Base-by-base conservation (phyloP, 1,139 yeast species). In the Yamadazyma dushanensis region DNA sequence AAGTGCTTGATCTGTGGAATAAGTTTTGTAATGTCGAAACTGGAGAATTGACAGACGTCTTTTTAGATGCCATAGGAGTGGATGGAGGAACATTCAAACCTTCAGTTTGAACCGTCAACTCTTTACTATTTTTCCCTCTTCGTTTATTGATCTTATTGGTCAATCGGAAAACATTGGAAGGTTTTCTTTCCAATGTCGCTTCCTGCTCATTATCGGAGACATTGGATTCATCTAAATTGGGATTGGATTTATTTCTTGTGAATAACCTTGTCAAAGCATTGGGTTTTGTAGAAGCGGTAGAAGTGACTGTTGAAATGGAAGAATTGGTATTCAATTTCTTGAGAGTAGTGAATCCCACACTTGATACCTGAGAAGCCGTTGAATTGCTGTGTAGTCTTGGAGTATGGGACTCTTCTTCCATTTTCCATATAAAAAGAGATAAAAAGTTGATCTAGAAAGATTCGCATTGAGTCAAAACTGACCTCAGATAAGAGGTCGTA, bases 291-390 rank as follows among this genome's bases (percentile, higher is more conserved):
- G 49, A 36, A 2, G 32, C 21, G 2, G 22, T 22, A 2, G 50
- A 39, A 1, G 49, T 44, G 1, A 59, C 54, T 13, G 61, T 51
- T 2, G 57, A 45, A 6, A 44, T 53, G 1, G 73, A 66, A 7
- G 58, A 44, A 37, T 63, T 61, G 6, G 73, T 66, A 24, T 51
- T 49, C 21, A 53, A 49, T 40, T 67, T 68, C 44, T 63, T 67
- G 22, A 69, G 45, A 33, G 55, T 68, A 36, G 56, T 66, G 46
- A 69, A 69, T 4, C 71, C 75, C 8, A 69, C 73, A 35, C 65
- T 60, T 2, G 71, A 63, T 3, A 66, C 56, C 33, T 59, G 67
- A 14, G 66, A 54, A 5, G 40, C 34, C 6, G 29, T 25, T 10
- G 31, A 28, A 14, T 36, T 16, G 31, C 35, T 31, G 13, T 31